Evolutionary conservation across 2,329 filamentous ascomycete species (phyloP), one percentile per base, ranked within the genome.

Genomic region (Fusarium napiforme): DNA sequence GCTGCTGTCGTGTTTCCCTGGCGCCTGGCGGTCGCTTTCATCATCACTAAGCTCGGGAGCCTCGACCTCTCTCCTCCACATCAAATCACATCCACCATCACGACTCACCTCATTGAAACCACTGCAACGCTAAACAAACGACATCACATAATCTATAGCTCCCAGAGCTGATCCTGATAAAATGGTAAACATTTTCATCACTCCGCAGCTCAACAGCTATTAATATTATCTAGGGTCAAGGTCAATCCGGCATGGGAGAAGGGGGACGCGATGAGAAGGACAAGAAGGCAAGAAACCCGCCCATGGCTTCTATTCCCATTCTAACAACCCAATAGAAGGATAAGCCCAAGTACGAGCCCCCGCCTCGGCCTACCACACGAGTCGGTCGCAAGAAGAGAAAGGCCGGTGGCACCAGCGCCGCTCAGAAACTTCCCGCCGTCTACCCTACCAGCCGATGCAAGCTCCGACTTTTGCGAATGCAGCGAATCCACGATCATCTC

Each of bases 341-440:
- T 73, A 99, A 99, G 92, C 96, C 96, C 82, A 98, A 97, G 93
- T 99, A 99, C 88, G 96, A 99, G 85, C 96, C 96, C 75, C 96
- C 96, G 77, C 96, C 96, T 84, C 93, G 96, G 80, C 96, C 96
- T 73, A 99, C 96, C 72, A 98, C 96, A 76, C 94, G 96, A 82
- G 93, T 99, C 82, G 96, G 96, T 70, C 94, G 96, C 81, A 98
- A 97, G 93, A 99, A 99, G 93, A 96, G 95, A 89, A 98, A 94
- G 92, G 90, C 91, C 56, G 95, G 93, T 68, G 96, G 96, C 60
- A 95, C 94, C 72, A 98, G 96, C 83, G 95, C 96, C 58, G 94
- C 96, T 23, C 94, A 96, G 66, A 99, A 99, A 86, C 92, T 99
- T 32, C 96, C 96, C 36, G 91, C 94, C 77, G 92, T 99, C 82